Percentiles rank a stretch among this genome's conserved stretches.
These are phyloP conservation scores for Blastobotrys petasosporus DNA, from an alignment of 1,139 yeast species.

Conservation along the genomic window DNA sequence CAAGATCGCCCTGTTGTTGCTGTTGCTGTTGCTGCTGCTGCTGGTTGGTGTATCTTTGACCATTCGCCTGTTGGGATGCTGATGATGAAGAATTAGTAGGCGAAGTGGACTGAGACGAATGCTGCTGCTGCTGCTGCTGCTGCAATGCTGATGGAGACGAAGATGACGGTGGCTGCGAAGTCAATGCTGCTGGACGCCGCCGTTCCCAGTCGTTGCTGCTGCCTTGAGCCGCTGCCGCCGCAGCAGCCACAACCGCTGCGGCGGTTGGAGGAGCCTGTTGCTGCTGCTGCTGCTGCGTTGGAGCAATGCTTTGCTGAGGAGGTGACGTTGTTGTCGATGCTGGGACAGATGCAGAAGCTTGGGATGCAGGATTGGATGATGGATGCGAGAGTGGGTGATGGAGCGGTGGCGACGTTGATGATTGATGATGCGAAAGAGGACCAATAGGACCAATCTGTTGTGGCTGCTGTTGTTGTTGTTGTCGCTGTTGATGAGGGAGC, in stretches of 20 bases:
- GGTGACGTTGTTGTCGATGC: too few species aligned
- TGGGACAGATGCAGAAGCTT: too few species aligned
- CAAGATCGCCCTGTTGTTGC: slow-evolving; percentile 17
- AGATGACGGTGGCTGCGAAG: slow-evolving; percentile 1
- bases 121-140: slow-evolving; percentile 8
- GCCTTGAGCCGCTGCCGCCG: slow-evolving; percentile 5
- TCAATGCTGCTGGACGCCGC: too few species aligned
- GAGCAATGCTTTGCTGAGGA: too few species aligned
- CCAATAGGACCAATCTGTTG: slow-evolving; percentile 4
- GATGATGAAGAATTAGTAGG: too few species aligned
- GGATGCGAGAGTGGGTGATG: too few species aligned
- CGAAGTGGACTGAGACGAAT: too few species aligned
- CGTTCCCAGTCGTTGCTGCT: too few species aligned
- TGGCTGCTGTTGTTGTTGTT: neutral
- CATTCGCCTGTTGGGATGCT: too few species aligned
- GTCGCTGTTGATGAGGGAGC: neutral
- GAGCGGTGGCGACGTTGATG: too few species aligned
- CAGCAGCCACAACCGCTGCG: slow-evolving; percentile 9
- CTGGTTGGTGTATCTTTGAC: neutral
- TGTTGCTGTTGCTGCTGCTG: slow-evolving; percentile 12
- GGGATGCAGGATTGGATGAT: too few species aligned
- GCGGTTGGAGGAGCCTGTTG: slow-evolving; percentile 4
- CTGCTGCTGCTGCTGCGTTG: slow-evolving; percentile 3
- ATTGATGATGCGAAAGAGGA: slow-evolving; percentile 1
- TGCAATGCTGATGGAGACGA: slow-evolving; percentile 4